Evolutionary conservation across 1,284 basidiomycete species (phyloP), one percentile per base, ranked within the genome.

Genomic region (Ustilago curta): DNA sequence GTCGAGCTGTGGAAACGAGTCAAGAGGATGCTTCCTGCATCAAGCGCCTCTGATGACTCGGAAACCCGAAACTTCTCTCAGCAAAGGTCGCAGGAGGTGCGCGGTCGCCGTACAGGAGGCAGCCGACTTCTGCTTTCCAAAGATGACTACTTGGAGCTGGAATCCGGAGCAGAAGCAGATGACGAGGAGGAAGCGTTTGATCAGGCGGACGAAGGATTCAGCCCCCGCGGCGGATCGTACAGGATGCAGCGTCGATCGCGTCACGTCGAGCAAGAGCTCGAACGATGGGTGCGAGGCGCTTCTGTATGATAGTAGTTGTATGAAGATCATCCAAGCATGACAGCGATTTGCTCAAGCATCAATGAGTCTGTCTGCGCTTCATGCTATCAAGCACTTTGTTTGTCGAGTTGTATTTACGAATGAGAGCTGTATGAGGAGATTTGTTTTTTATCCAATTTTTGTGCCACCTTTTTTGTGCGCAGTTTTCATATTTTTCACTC

Each of bases 251-350:
- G 63, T 25, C 56, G 65, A 35, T 73, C 65, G 35, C 60, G 65
- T n/a, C 70, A 73, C 53, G 59, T 73, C 19, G 60, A 73, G 49
- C 70, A 73, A 32, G 70, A 73, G 62, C 50, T 73, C 14, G 57
- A 73, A 32, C 57, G 70, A 7, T 73, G 65, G 65, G 65, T 69
- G 9, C 64, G 64, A 32, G 64, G 70, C 43, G 49, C 39, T 70
- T 60, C 68, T 19, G 2, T 40, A 2, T 57, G 35, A 57, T 1
- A 39, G 43, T 1, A 39, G 43, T 14, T 39, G 8, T 42, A 32
- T 32, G 31, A 8, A 9, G 6, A 32, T 32, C 31, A 32, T 8
- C 31, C 11, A 32, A 32, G 31, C 31, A 32, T 32, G 31, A 32
- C 8, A 25, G 29, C 29, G 21, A 43, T 12, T 52, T 53, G 8